Conservation (phyloP, 169 alveolate species). For the Theileria parva region DNA sequence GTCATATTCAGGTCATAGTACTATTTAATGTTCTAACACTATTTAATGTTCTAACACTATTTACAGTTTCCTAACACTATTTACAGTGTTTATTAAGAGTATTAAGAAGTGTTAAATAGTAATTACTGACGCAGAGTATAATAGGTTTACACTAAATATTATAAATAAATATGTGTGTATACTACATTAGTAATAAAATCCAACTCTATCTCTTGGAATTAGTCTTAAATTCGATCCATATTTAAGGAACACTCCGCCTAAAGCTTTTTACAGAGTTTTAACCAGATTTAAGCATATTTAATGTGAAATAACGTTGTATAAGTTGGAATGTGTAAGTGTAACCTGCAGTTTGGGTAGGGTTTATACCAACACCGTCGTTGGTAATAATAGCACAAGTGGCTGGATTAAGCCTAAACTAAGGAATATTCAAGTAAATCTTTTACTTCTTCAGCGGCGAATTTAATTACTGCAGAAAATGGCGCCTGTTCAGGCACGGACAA, state of each 20-base stretch:
- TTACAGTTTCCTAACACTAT: no score
- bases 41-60: no score
- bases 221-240: constrained; percentile 87
- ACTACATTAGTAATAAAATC: constrained; percentile 32
- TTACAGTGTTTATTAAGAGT: no score
- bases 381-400: constrained; percentile 88
- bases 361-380: constrained; percentile 87
- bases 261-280: not conserved
- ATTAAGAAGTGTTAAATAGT: no score
- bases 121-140: no score
- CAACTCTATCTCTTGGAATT: constrained; percentile 91
- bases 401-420: constrained; percentile 84
- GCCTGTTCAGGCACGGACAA: constrained; percentile 87
- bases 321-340: not conserved
- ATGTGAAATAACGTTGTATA: not conserved
- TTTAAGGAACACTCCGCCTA: constrained; percentile 82
- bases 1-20: no score
- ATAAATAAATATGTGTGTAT: not conserved
- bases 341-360: constrained; percentile 88
- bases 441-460: constrained; percentile 85
- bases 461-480: constrained; percentile 88
- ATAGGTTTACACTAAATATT: no score
- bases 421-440: not conserved
- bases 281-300: not conserved
- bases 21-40: no score